Evolutionary conservation across 352 stramenopile species (phyloP).

Genomic region (Phytophthora citricola): DNA sequence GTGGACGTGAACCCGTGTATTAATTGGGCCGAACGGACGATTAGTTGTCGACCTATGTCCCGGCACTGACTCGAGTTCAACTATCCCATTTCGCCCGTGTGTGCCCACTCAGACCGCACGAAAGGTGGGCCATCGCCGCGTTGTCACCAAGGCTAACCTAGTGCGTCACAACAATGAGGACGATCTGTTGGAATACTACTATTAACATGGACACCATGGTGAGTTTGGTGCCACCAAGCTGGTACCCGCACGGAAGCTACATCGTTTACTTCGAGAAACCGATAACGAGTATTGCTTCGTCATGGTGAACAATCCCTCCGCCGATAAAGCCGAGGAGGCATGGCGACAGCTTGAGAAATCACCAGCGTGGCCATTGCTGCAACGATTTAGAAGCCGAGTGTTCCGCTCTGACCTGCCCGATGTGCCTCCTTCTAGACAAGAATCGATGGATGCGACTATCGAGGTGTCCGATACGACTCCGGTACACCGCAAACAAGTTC

Average conservation of each 20-base stretch:
- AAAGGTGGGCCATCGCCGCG: no score
- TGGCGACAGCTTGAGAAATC: background rate
- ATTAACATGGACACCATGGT: background rate
- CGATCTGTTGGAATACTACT: slow-evolving; percentile 4
- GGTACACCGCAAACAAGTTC: slow-evolving; percentile 13
- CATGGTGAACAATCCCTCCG: background rate
- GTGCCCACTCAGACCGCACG: no score
- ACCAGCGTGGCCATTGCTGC: background rate
- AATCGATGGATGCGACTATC: slow-evolving; percentile 3
- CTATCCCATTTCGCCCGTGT: no score
- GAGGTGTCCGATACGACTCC: slow-evolving; percentile 3
- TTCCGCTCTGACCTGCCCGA: slow-evolving; percentile 7
- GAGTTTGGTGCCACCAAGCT: background rate
- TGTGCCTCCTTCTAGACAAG: slow-evolving; percentile 1
- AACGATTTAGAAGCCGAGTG: background rate
- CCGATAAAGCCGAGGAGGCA: background rate
- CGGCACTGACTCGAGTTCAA: no score
- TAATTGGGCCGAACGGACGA: no score
- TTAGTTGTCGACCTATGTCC: no score
- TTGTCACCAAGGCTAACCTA: no score
- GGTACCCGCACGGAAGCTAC: background rate
- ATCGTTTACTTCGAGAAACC: background rate
- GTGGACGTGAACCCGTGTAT: no score
- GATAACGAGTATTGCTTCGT: slow-evolving; percentile 14
- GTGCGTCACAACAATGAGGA: no score